Conservation (phyloP, 331 rosid genomes). For the Phaseolus coccineus region DNA sequence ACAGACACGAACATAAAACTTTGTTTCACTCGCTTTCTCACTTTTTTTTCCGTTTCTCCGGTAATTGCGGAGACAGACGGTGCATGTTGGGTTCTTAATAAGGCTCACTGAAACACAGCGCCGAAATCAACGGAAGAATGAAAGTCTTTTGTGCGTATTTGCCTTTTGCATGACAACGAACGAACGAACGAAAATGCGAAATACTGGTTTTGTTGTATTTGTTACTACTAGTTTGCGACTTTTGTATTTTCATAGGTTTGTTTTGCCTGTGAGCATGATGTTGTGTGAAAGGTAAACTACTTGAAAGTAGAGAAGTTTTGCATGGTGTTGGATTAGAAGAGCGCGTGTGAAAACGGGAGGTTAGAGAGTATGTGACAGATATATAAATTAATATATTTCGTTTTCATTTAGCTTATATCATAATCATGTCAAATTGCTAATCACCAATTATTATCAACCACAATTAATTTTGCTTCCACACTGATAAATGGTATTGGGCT, state of each 20-base stretch:
- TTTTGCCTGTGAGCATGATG: slow-evolving; percentile 26
- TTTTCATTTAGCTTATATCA: slow-evolving; percentile 14
- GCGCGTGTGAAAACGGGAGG: slow-evolving; percentile 28
- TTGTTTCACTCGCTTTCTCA: slow-evolving; percentile 44
- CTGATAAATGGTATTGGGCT: slow-evolving; percentile 31
- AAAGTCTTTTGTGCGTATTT: slow-evolving; percentile 1
- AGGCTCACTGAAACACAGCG: slow-evolving; percentile 42
- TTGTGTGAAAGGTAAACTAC: background rate
- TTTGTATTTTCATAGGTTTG: slow-evolving; percentile 27
- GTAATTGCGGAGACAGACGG: slow-evolving; percentile 70
- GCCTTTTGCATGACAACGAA: slow-evolving; percentile 34
- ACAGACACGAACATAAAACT: background rate
- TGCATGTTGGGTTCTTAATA: slow-evolving; percentile 51
- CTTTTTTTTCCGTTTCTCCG: slow-evolving; percentile 49
- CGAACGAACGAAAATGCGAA: slow-evolving; percentile 35
- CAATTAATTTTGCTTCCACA: slow-evolving; percentile 35
- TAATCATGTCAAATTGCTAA: background rate
- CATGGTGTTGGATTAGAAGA: slow-evolving; percentile 39
- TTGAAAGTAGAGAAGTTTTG: slow-evolving; percentile 5
- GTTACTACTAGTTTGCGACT: background rate
- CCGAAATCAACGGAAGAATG: slow-evolving; percentile 74
- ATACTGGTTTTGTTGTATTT: slow-evolving; percentile 39
- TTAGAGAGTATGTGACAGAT: background rate
- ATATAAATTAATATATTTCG: background rate
- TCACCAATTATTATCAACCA: slow-evolving; percentile 17